Evolutionary conservation across 2,329 filamentous ascomycete species (phyloP), one percentile per base, ranked within the genome.

Genomic region (Paraphoma chrysanthemicola): DNA sequence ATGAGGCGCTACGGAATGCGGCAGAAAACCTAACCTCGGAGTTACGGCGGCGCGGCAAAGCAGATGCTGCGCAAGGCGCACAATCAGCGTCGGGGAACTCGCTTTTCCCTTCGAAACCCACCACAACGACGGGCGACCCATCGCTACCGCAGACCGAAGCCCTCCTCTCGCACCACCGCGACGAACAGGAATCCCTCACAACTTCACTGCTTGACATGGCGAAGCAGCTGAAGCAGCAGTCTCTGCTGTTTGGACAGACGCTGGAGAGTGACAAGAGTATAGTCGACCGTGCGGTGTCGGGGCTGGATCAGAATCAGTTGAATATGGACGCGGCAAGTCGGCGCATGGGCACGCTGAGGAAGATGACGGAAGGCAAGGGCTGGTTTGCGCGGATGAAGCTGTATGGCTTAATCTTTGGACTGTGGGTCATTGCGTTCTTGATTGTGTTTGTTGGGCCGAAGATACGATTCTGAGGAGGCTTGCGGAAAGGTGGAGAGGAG

Each of bases 381-480:
- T 96, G 90, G 90, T 92, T 86, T 87, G 93, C 90, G 6, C 81
- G 93, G 50, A 86, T 96, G 81, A 82, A 94, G 78, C 81, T 97
- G 58, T 97, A 95, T 80, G 89, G 83, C 39, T 90, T 91, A 84
- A 93, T 97, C 47, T 90, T 89, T 68, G 92, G 86, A 30, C 76
- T 97, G 60, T 94, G 92, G 88, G 68, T 96, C n/a, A 78, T 87
- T 28, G 85, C 92, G 16, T 80, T 97, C 36, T 67, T 96, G 73
- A 77, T 97, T 62, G 93, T 97, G 11, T 94, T 94, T 80, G 84
- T 94, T 48, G 80, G 92, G 72, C 94, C 94, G 0, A 98, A 97
- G 81, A 78, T 97, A 73, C 85, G 94, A 69, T 95, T 97, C 71
- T 97, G 50, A 59, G 42, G 23, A 23, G 23, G 2, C 23, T 23